phyloP scores from a whole-genome alignment of 1,284 basidiomycete species.

The Cryptococcus sp. region DNA sequence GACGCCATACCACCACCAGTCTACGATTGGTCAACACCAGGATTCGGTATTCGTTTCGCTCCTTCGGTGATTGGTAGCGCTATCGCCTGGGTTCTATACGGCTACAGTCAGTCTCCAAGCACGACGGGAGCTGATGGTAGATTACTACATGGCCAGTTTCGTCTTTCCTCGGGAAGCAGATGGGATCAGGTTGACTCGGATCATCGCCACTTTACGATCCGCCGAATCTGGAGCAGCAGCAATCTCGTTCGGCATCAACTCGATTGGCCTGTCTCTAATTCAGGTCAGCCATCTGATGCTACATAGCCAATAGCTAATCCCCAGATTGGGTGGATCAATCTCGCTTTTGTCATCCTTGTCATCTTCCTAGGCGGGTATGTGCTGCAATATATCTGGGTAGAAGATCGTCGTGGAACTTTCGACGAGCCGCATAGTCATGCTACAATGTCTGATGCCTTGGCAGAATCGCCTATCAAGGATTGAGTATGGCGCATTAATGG shows the following conservation, averaged over 20 bases:
- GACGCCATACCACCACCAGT: not conserved
- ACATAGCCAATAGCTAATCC: not conserved
- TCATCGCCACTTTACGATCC: constrained; percentile 18
- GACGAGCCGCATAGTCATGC: not conserved
- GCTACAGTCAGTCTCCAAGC: constrained; percentile 7
- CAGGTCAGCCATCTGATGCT: not conserved
- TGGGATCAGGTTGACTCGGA: constrained; percentile 11
- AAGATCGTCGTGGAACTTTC: constrained; percentile 10
- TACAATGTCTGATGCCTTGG: not conserved
- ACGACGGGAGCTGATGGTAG: not conserved
- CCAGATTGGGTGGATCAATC: constrained; percentile 13
- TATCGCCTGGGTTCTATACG: constrained; percentile 8
- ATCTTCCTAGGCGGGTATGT: constrained; percentile 12
- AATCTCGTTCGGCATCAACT: constrained; percentile 15
- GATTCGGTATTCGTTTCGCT: constrained; percentile 30
- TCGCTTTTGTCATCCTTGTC: constrained; percentile 12
- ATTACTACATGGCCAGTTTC: constrained; percentile 13
- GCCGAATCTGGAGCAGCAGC: constrained; percentile 17
- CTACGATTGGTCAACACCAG: constrained; percentile 29
- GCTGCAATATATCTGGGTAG: constrained; percentile 11
- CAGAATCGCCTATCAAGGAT: not conserved
- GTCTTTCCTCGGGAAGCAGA: constrained; percentile 11
- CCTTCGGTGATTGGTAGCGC: constrained; percentile 21
- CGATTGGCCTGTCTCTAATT: constrained; percentile 3
- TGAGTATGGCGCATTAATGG: not conserved